A percentile compares a stretch with the other conserved stretches of the same genome.
Conservation (phyloP, 2,329 filamentous ascomycete genomes). For the Diplodia sapinea region DNA sequence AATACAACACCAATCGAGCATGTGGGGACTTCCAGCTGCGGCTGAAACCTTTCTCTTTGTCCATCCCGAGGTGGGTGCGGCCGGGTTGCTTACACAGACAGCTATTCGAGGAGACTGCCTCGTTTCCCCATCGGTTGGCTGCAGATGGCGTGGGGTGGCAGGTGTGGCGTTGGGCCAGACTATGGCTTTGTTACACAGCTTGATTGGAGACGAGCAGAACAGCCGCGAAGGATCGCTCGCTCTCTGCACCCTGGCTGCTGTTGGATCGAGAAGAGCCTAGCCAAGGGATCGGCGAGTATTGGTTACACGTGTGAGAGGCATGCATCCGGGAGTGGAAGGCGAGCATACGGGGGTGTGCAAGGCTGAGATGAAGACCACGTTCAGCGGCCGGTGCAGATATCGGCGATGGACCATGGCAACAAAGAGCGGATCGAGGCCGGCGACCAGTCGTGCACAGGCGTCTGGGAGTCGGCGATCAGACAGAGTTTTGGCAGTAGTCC, state of each 20-base stretch:
- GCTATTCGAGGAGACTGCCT: background rate
- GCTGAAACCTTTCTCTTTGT: background rate
- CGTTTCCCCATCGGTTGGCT: background rate
- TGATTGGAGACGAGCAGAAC: background rate
- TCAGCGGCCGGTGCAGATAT: background rate
- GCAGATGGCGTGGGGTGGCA: background rate
- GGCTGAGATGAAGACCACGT: background rate
- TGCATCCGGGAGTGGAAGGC: background rate
- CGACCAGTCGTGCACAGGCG: background rate
- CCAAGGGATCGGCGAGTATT: background rate
- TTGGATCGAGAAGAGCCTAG: background rate
- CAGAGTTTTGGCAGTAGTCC: background rate
- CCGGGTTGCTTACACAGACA: too few species aligned
- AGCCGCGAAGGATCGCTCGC: background rate
- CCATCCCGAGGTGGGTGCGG: background rate
- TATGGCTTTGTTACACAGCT: background rate
- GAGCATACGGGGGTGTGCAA: background rate
- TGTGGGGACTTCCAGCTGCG: background rate
- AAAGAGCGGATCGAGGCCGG: background rate
- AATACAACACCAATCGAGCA: background rate
- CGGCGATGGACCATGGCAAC: background rate
- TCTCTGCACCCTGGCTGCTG: background rate
- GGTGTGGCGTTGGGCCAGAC: background rate
- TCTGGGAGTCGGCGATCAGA: slow-evolving; percentile 15
- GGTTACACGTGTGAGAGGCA: background rate